These are phyloP conservation scores for Boletus subcaerulescens DNA, from an alignment of 768 basidiomycete species.

Conservation along the genomic window DNA sequence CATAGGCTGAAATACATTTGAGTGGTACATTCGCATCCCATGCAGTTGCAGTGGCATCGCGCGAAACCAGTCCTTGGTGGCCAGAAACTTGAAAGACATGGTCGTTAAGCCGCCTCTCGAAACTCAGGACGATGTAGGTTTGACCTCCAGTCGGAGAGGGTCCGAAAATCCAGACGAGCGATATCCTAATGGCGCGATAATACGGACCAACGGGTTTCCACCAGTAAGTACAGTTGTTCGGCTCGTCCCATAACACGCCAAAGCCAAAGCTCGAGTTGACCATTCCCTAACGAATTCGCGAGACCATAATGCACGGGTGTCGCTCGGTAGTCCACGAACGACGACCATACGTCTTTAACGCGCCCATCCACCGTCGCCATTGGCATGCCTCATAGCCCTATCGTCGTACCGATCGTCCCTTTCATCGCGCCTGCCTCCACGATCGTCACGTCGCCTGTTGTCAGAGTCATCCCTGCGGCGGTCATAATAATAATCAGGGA, in stretches of 20 bases:
- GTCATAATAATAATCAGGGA: slow-evolving; percentile 83
- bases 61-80: slow-evolving; percentile 12
- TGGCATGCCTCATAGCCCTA: slow-evolving; percentile 66
- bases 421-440: slow-evolving; percentile 75
- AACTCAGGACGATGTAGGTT: slow-evolving; percentile 18
- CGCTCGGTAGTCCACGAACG: slow-evolving; percentile 34
- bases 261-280: slow-evolving; percentile 38
- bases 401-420: slow-evolving; percentile 82
- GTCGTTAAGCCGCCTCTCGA: slow-evolving; percentile 3
- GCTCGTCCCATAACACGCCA: slow-evolving; percentile 37
- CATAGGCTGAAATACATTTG: background rate
- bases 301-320: slow-evolving; percentile 34
- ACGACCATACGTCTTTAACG: slow-evolving; percentile 52
- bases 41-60: slow-evolving; percentile 2
- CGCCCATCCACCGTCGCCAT: slow-evolving; percentile 76
- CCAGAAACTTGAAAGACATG: slow-evolving; percentile 3
- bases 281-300: slow-evolving; percentile 51
- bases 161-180: slow-evolving; percentile 27
- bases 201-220: slow-evolving; percentile 37
- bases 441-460: slow-evolving; percentile 57
- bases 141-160: slow-evolving; percentile 16
- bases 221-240: slow-evolving; percentile 39
- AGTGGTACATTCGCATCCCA: slow-evolving; percentile 2
- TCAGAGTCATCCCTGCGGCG: slow-evolving; percentile 79
- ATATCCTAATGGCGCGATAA: slow-evolving; percentile 32